phyloP scores from a whole-genome alignment of 805 yeast genomes.

The Myxozyma neglecta region DNA sequence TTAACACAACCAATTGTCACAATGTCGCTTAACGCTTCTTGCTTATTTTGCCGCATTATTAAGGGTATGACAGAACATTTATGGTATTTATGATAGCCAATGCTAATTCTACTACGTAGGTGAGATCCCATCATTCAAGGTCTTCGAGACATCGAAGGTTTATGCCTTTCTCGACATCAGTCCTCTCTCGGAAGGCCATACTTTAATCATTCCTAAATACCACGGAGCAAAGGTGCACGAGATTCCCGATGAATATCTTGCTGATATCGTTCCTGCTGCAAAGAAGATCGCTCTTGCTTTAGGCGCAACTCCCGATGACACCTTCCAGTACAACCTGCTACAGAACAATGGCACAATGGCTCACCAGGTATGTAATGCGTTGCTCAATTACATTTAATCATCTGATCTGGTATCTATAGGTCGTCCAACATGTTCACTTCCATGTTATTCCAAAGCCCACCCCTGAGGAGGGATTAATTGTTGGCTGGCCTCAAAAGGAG shows the following conservation, averaged over 20 bases:
- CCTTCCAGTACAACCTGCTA: constrained; percentile 76
- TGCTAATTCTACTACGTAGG: constrained; percentile 46
- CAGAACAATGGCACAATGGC: constrained; percentile 93
- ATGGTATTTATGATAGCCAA: background rate
- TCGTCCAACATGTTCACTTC: constrained; percentile 94
- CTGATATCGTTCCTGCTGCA: constrained; percentile 83
- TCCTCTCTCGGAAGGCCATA: constrained; percentile 20
- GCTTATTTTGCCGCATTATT: constrained; percentile 13
- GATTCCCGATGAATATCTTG: constrained; percentile 85
- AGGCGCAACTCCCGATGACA: constrained; percentile 51
- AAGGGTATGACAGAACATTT: constrained; percentile 2
- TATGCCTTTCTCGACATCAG: constrained; percentile 83
- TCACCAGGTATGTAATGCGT: constrained; percentile 56
- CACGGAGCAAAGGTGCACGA: constrained; percentile 93
- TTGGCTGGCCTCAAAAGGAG: constrained; percentile 92
- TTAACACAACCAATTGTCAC: background rate
- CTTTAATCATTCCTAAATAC: constrained; percentile 60
- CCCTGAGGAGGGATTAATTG: constrained; percentile 68
- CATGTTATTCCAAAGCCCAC: constrained; percentile 91
- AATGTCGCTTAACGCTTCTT: constrained; percentile 15
- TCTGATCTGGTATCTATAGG: constrained; percentile 34
- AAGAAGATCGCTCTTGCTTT: constrained; percentile 79
- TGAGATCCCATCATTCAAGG: constrained; percentile 90
- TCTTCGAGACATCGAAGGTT: constrained; percentile 80
- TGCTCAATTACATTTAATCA: background rate